These are phyloP conservation scores for Skeletonema grethae DNA, from an alignment of 108 stramenopile genomes.

Conservation along the genomic window DNA sequence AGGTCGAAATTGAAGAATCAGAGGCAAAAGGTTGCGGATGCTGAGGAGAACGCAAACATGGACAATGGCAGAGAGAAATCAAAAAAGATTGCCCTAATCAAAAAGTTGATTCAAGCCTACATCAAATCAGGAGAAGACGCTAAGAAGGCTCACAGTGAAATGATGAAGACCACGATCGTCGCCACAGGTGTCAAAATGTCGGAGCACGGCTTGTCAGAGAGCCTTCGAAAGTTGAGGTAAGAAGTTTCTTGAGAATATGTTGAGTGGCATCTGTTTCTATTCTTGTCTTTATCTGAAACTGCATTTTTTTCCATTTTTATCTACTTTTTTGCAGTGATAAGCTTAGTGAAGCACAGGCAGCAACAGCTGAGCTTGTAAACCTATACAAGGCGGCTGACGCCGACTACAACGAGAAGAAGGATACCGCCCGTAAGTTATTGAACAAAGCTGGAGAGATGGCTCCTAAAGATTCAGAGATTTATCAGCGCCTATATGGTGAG, in stretches of 20 bases:
- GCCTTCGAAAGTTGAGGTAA: slow-evolving; percentile 51
- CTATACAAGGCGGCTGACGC: slow-evolving; percentile 26
- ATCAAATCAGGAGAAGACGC: slow-evolving; percentile 55
- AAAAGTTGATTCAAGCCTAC: slow-evolving; percentile 44
- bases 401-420: slow-evolving; percentile 36
- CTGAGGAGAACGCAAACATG: slow-evolving; percentile 52
- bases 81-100: slow-evolving; percentile 45
- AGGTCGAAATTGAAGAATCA: slow-evolving; percentile 49
- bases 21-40: slow-evolving; percentile 59
- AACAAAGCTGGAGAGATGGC: slow-evolving; percentile 32
- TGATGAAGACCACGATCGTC: slow-evolving; percentile 54
- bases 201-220: slow-evolving; percentile 49
- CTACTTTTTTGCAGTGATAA: slow-evolving; percentile 13
- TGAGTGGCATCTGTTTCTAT: background rate
- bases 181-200: slow-evolving; percentile 56
- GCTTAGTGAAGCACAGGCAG: slow-evolving; percentile 23
- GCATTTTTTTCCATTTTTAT: background rate
- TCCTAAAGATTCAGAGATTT: slow-evolving; percentile 3
- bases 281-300: background rate
- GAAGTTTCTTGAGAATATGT: slow-evolving; percentile 22
- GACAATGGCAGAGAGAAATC: slow-evolving; percentile 68
- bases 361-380: slow-evolving; percentile 28
- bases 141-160: slow-evolving; percentile 47
- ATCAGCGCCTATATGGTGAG: slow-evolving; percentile 15
- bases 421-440: slow-evolving; percentile 19